Percentiles rank a stretch among this genome's conserved stretches.
phyloP scores from a whole-genome alignment of 306 rosid genomes.

The Pyrus betulifolia region DNA sequence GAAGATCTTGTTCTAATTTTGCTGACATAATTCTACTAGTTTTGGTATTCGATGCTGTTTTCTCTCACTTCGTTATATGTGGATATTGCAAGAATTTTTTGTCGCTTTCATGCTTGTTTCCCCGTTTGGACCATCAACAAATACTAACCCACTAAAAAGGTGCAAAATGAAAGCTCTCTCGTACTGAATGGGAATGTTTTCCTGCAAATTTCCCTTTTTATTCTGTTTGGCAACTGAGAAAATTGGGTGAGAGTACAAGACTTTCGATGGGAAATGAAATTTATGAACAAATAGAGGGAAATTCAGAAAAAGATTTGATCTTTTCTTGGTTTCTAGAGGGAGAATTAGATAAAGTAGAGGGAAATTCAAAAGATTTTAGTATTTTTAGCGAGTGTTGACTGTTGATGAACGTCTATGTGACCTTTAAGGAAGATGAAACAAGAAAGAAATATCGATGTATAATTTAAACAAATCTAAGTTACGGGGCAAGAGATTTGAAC shows the following conservation, averaged over 20 bases:
- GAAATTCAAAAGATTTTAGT: neutral
- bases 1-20: constrained; percentile 41
- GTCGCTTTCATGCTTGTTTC: neutral
- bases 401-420: neutral
- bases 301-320: neutral
- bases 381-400: neutral
- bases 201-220: neutral
- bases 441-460: neutral
- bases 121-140: neutral
- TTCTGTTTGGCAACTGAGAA: neutral
- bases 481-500: too few relatives aligned
- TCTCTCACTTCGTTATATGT: neutral
- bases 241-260: neutral
- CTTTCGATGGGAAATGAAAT: neutral
- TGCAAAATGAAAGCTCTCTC: neutral
- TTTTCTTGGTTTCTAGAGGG: too few relatives aligned
- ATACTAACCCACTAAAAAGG: neutral
- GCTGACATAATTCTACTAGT: constrained; percentile 11
- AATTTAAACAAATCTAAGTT: too few relatives aligned
- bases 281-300: neutral
- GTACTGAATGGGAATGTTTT: neutral
- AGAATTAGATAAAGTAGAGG: neutral
- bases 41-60: neutral
- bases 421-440: neutral
- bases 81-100: neutral